Evolutionary conservation across 441 rosid genomes (phyloP).

Genomic region (Euphorbia schlechtendalii): DNA sequence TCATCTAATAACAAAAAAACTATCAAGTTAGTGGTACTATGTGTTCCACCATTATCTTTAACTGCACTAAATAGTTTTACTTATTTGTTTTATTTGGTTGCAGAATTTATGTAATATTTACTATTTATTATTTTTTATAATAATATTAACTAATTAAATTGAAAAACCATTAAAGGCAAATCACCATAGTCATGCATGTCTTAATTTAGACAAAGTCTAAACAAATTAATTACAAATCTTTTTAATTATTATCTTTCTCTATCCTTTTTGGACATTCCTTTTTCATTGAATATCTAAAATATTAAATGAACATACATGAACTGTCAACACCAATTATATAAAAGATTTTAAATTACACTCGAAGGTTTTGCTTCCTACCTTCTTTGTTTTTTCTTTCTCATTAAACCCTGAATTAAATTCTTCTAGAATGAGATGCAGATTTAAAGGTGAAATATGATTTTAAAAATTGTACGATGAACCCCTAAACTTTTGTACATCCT

Average conservation of each 20-base stretch:
- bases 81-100: too few species aligned
- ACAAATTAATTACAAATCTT: conserved; percentile 7
- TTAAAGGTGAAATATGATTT: conserved; percentile 19
- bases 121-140: neutral
- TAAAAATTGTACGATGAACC: neutral
- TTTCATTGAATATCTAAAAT: neutral
- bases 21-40: too few species aligned
- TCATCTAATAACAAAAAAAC: too few species aligned
- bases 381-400: conserved; percentile 11
- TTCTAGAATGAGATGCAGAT: conserved; percentile 15
- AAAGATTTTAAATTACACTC: conserved; percentile 16
- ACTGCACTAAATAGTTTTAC: too few species aligned
- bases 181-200: conserved; percentile 18
- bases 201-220: conserved; percentile 23
- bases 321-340: conserved; percentile 25
- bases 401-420: neutral
- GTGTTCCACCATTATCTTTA: too few species aligned
- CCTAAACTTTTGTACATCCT: neutral
- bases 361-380: conserved; percentile 25
- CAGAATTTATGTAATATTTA: neutral
- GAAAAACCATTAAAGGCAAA: too few species aligned
- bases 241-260: neutral
- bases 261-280: neutral
- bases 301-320: conserved; percentile 14
- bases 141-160: conserved; percentile 13